Evolutionary conservation across 2,329 filamentous ascomycete genomes (phyloP), one percentile per base, ranked within the genome.

Genomic region (Alternaria postmessia): DNA sequence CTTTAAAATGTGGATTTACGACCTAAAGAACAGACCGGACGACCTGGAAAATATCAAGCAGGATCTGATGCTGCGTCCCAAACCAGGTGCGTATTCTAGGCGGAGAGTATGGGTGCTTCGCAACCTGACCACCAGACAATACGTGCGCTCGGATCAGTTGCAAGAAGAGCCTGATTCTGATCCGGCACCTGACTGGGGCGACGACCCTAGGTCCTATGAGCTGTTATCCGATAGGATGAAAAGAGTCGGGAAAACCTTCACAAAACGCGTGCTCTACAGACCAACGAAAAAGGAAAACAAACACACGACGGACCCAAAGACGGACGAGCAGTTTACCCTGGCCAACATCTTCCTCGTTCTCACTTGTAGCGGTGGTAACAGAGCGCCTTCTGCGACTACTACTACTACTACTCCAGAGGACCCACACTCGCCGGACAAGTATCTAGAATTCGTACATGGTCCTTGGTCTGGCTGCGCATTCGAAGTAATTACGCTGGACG

Each of bases 121-220:
- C 3, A 67, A 67, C 36, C 53, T 67, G 2, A 63, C 62, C 3
- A 65, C 57, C 2, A 43, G n/a, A n/a, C 56, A 65, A 43, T 65
- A 54, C 28, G 51, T 67, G 26, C 60, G 62, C 8, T 67, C 62
- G 3, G 60, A 65, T 51, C 51, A 53, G 11, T 42, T 63, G 11
- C 38, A 32, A 18, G 53, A 32, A 18, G 53, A 53, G 18, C 52
- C 56, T 8, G 16, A 12, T 5, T 38, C 34, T 38, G 12, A 26
- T 18, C 20, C 55, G 9, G n/a, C 30, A 22, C 5, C 41, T 26
- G 42, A 36, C 4, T 46, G 49, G 41, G 11, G 20, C 3, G 3
- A 18, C 2, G 7, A 8, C n/a, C 46, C 46, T 3, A 32, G 22
- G 5, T 8, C 46, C 6, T 12, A 24, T 18, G 20, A 39, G 48